phyloP scores from a whole-genome alignment of 2,329 filamentous ascomycete species.

The Hymenoscyphus fraxineus region DNA sequence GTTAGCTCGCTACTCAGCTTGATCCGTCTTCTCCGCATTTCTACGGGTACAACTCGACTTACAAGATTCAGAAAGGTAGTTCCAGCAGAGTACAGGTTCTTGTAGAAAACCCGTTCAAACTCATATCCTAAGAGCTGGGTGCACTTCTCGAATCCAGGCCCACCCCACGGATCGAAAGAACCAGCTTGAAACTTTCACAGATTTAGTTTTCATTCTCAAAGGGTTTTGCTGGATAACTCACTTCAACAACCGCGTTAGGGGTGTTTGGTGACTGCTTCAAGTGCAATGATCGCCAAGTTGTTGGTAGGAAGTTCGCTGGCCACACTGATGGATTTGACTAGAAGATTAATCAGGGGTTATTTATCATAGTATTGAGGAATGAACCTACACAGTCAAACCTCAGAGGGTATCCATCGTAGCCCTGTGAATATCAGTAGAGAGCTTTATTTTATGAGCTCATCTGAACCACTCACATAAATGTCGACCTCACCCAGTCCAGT shows the following conservation, averaged over 20 bases:
- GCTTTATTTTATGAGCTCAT: too few species aligned
- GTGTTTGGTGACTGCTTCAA: conserved; percentile 59
- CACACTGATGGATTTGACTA: conserved; percentile 45
- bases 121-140: conserved; percentile 62
- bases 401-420: not conserved
- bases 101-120: conserved; percentile 75
- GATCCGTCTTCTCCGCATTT: not conserved
- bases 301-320: conserved; percentile 55
- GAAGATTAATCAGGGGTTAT: not conserved
- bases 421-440: not conserved
- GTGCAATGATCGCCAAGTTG: conserved; percentile 51
- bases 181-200: conserved; percentile 61
- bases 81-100: conserved; percentile 67
- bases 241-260: conserved; percentile 52
- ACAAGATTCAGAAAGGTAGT: conserved; percentile 58
- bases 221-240: not conserved
- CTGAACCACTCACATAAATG: conserved; percentile 29
- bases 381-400: not conserved
- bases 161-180: conserved; percentile 71
- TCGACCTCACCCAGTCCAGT: conserved; percentile 31
- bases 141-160: conserved; percentile 63
- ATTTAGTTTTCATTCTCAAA: not conserved
- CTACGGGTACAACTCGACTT: not conserved
- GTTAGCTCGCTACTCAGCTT: not conserved
- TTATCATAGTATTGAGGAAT: not conserved